Percentiles rank a stretch among this genome's conserved stretches.
These are phyloP conservation scores for Trametes cubensis DNA, from an alignment of 768 basidiomycete species.

Conservation along the genomic window DNA sequence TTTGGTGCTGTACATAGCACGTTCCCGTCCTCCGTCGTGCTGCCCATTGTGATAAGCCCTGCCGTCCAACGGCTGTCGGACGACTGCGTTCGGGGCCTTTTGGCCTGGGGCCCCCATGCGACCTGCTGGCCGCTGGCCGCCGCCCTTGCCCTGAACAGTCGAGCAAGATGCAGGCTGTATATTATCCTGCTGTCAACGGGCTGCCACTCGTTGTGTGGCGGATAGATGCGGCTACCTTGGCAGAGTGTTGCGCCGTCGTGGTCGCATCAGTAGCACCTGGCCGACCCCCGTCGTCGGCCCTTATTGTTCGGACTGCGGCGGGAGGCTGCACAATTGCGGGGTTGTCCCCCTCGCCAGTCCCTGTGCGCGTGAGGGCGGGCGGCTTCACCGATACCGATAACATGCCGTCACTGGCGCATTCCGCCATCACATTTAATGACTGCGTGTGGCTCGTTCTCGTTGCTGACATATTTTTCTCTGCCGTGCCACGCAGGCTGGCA, in stretches of 20 bases:
- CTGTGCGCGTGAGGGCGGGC: background rate
- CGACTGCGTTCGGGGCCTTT: conserved; percentile 12
- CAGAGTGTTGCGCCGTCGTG: background rate
- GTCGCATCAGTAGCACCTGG: background rate
- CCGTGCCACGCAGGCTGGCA: conserved; percentile 46
- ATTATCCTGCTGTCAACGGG: conserved; percentile 11
- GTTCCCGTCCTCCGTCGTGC: conserved; percentile 4
- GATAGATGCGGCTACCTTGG: background rate
- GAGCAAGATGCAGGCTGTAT: conserved; percentile 10
- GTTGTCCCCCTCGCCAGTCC: background rate
- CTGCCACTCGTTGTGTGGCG: conserved; percentile 10
- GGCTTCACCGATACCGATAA: conserved; percentile 19
- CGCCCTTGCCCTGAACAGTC: conserved; percentile 7
- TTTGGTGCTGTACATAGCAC: conserved; percentile 12
- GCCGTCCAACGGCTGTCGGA: conserved; percentile 12
- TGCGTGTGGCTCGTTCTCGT: background rate
- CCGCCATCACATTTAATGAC: conserved; percentile 16
- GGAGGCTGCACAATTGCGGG: background rate
- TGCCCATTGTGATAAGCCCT: conserved; percentile 17
- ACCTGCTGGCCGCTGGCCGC: conserved; percentile 4
- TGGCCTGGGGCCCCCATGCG: background rate
- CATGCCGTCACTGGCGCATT: conserved; percentile 13
- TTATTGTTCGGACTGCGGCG: conserved; percentile 2
- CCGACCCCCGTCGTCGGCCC: background rate
- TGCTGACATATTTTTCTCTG: background rate